Evolutionary conservation across 2,329 filamentous ascomycete genomes (phyloP), one percentile per base, ranked within the genome.

Genomic region (Sporothrix schenckii): DNA sequence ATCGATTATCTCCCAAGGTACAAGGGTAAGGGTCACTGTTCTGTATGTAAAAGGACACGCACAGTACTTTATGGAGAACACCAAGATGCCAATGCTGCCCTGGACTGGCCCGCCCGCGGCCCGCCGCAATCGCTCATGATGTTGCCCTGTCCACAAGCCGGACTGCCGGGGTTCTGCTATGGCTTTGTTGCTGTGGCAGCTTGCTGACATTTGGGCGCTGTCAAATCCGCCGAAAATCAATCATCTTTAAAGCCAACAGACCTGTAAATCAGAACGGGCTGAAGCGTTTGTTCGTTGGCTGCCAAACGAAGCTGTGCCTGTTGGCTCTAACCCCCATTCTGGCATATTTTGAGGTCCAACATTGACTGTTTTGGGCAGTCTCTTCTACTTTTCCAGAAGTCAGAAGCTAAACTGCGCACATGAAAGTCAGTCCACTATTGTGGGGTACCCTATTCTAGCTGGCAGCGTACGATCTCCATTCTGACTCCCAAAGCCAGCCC

Each of bases 331-430:
- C 16, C 61, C 61, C 44, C 41, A 49, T 50, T 34, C 9, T 49
- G 61, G 10, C 61, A 30, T 11, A 65, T 30, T n/a, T 30, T 50
- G 41, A 21, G 24, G 60, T 14, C 24, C 14, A 49, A 50, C 41
- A 50, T 65, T 44, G 61, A 65, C 61, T n/a, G 24, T 65, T 34
- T 50, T 30, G 44, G 61, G 24, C 44, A 50, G 44, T n/a, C 24
- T 34, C 16, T 10, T 34, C 27, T 50, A 10, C 27, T 63, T 63
- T 16, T 65, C 41, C 21, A 34, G 39, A n/a, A 63, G 16, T 63
- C 58, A 47, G 11, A 47, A 47, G 39, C 58, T n/a, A 44, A 44
- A 34, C 41, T 63, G 58, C 21, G 44, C 56, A 14, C 34, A 24
- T 9, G 34, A 34, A 34, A 34, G 14, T 13, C 41, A 16, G 41